phyloP scores from a whole-genome alignment of 768 basidiomycete species.

The Butyriboletus loyo region DNA sequence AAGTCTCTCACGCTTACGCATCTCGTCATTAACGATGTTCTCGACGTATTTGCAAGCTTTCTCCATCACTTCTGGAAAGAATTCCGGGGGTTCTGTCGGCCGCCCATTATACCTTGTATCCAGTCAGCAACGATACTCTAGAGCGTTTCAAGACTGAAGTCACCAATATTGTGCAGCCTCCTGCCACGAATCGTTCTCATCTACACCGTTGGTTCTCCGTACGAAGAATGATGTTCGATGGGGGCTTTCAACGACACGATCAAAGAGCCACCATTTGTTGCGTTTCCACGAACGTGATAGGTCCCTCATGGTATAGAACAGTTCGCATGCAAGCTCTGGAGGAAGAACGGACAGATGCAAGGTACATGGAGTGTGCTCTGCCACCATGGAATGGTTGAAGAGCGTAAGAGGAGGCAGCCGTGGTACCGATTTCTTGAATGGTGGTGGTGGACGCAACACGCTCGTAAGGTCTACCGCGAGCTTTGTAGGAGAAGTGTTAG shows the following conservation, averaged over 20 bases:
- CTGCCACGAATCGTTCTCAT: constrained; percentile 53
- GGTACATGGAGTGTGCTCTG: constrained; percentile 72
- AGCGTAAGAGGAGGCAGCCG: constrained; percentile 62
- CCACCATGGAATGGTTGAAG: constrained; percentile 58
- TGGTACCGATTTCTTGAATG: constrained; percentile 29
- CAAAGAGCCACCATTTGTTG: constrained; percentile 85
- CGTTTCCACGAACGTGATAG: constrained; percentile 60
- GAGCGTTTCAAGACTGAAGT: constrained; percentile 8
- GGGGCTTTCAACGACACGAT: constrained; percentile 78
- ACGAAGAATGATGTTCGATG: constrained; percentile 80
- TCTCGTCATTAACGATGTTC: constrained; percentile 64
- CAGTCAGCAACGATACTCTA: constrained; percentile 8
- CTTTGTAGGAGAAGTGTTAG: constrained; percentile 26
- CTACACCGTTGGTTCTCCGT: constrained; percentile 45
- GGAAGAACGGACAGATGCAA: constrained; percentile 68
- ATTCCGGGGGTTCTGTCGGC: constrained; percentile 48
- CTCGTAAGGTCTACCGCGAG: constrained; percentile 49
- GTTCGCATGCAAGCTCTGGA: constrained; percentile 66
- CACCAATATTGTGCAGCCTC: constrained; percentile 78
- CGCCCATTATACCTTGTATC: constrained; percentile 75
- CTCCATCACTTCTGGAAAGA: constrained; percentile 71
- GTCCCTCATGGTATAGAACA: constrained; percentile 72
- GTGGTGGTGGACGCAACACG: constrained; percentile 50
- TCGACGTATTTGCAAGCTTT: constrained; percentile 73
- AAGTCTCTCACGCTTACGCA: constrained; percentile 57